Base-by-base conservation (phyloP, 2,329 filamentous ascomycete genomes). In the Fusarium siculi region DNA sequence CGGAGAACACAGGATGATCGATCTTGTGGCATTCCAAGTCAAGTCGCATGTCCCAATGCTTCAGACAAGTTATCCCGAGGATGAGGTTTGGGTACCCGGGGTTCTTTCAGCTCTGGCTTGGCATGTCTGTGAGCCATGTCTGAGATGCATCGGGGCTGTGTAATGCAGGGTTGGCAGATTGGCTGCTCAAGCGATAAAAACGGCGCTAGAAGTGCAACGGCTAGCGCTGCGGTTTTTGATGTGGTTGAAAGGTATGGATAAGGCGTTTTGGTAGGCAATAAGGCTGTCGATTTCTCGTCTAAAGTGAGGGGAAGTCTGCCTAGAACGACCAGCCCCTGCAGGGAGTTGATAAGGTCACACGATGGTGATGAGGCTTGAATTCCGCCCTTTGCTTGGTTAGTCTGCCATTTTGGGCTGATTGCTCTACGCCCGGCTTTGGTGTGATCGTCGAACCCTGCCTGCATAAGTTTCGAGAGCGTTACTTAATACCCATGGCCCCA, bases 401-500 rank as follows among this genome's bases (percentile, higher is more conserved):
- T 50, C 53, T 57, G 30, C 30, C 21, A 32, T 66, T 62, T 52
- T 52, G 63, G 67, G 34, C 53, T 61, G 37, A 66, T 65, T 63
- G 63, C 72, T 75, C 56, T 53, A 32, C 66, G 72, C 74, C 75
- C 70, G 74, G 70, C 66, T 72, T 63, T 72, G 70, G 74, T 75
- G 66, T 49, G 53, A 63, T 67, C 44, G 55, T 57, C 34, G 19
- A 54, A 55, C 52, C 56, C 59, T 72, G 65, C 62, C 55, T 50
- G 23, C 15, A 49, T 55, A 46, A 44, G 32, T 34, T 34, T 21
- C 32, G 68, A 55, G 65, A 61, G 68, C 68, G 70, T 74, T 78
- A 75, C 76, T 77, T 77, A 77, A 77, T 70, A 57, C 59, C 50
- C 61, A 60, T 52, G 21, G 59, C 46, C 75, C 75, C 74, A 62